phyloP scores from a whole-genome alignment of 371 early-diverging fungal species.

The Mortierella sp. region DNA sequence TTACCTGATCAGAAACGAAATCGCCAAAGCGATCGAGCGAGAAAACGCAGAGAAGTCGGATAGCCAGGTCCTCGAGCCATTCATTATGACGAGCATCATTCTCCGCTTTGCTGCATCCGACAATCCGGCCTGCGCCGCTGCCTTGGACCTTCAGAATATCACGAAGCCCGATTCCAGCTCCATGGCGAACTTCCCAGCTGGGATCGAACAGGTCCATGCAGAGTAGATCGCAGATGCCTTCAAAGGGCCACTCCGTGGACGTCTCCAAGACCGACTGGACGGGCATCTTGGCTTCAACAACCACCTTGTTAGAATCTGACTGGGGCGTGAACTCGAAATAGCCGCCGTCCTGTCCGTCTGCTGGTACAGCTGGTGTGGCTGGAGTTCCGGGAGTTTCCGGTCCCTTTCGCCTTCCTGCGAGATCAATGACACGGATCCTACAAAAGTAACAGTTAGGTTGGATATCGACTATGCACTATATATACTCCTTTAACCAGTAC shows the following conservation, averaged over 20 bases:
- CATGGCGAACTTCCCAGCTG: constrained; percentile 96
- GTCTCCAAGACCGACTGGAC: constrained; percentile 57
- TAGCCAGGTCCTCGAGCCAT: constrained; percentile 89
- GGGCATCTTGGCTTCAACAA: constrained; percentile 77
- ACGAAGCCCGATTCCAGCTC: constrained; percentile 94
- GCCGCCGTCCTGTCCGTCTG: constrained; percentile 57
- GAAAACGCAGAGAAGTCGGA: constrained; percentile 92
- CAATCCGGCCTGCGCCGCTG: constrained; percentile 80
- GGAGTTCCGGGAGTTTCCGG: constrained; percentile 56
- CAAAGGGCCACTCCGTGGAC: constrained; percentile 92
- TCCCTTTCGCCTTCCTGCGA: constrained; percentile 43
- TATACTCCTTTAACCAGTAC: background rate
- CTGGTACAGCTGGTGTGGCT: constrained; percentile 61
- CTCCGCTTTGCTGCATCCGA: constrained; percentile 58
- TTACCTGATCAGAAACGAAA: constrained; percentile 92
- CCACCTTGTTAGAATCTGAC: constrained; percentile 76
- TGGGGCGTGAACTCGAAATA: constrained; percentile 76
- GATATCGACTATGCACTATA: background rate
- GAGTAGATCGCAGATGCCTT: constrained; percentile 88
- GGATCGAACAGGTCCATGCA: constrained; percentile 93
- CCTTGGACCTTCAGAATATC: constrained; percentile 91
- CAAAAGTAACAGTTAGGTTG: background rate
- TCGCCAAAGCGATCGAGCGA: constrained; percentile 96
- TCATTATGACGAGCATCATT: constrained; percentile 79
- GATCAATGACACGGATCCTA: constrained; percentile 57